Conservation (phyloP, 2,329 filamentous ascomycete genomes). For the Pseudopyrenochaeta lycopersici region DNA sequence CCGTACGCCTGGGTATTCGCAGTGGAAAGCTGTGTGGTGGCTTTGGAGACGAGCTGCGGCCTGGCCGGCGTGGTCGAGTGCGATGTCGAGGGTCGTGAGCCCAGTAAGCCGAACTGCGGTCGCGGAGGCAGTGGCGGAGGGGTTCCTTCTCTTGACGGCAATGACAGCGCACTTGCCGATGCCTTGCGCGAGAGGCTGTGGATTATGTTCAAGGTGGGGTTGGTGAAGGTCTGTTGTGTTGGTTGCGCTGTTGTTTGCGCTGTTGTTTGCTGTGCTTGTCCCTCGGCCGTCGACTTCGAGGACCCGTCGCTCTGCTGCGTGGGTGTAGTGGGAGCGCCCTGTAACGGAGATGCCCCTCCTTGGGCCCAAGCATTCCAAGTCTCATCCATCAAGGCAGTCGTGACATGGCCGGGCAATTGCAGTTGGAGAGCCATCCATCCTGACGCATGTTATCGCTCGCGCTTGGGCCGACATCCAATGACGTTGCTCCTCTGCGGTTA, state of each 20-base stretch:
- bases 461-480: slow-evolving; percentile 17
- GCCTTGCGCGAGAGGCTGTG: slow-evolving; percentile 33
- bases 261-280: too few species aligned
- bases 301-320: slow-evolving; percentile 46
- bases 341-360: slow-evolving; percentile 19
- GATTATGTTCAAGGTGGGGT: slow-evolving; percentile 46
- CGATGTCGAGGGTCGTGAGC: slow-evolving; percentile 49
- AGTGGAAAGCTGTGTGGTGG: slow-evolving; percentile 86
- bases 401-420: slow-evolving; percentile 1
- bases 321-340: slow-evolving; percentile 43
- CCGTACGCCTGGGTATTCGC: slow-evolving; percentile 79
- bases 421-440: neutral
- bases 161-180: slow-evolving; percentile 32
- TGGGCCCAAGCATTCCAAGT: slow-evolving; percentile 36
- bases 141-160: slow-evolving; percentile 53
- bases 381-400: slow-evolving; percentile 37
- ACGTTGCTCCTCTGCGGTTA: slow-evolving; percentile 4
- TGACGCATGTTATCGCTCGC: slow-evolving; percentile 12
- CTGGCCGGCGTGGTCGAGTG: slow-evolving; percentile 52
- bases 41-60: slow-evolving; percentile 64
- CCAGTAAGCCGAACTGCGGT: slow-evolving; percentile 48
- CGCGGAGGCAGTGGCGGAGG: slow-evolving; percentile 67
- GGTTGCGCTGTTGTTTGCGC: too few species aligned
- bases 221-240: slow-evolving; percentile 40
- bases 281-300: slow-evolving; percentile 21